Conservation (phyloP, 1,284 basidiomycete species). For the Neolentinus lepideus region DNA sequence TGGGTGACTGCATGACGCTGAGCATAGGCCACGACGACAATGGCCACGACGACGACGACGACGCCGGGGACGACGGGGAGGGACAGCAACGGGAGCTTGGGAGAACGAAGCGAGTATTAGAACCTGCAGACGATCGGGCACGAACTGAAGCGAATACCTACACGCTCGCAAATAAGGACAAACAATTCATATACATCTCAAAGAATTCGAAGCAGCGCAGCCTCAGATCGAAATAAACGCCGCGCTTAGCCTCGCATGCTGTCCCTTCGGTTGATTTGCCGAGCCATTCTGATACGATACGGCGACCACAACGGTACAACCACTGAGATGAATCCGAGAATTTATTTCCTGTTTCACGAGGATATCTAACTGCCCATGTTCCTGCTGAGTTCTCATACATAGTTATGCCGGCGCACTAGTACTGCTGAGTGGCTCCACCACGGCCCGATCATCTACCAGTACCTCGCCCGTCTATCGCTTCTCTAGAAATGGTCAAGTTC, state of each 20-base stretch:
- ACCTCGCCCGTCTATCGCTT: background rate
- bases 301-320: too few species aligned
- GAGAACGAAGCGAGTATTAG: background rate
- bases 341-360: too few species aligned
- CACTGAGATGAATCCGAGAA: too few species aligned
- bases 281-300: too few species aligned
- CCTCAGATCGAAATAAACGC: background rate
- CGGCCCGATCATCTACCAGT: background rate
- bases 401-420: background rate
- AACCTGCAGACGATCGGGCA: background rate
- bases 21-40: slow-evolving; percentile 9
- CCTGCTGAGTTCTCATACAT: background rate
- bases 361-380: too few species aligned
- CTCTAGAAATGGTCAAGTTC: background rate
- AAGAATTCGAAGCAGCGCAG: background rate
- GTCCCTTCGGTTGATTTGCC: too few species aligned
- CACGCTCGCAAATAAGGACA: background rate
- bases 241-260: background rate
- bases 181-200: background rate
- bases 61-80: slow-evolving; percentile 15
- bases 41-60: slow-evolving; percentile 4
- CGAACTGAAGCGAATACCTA: background rate
- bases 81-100: slow-evolving; percentile 14
- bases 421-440: background rate
- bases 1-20: slow-evolving; percentile 9